Conservation (phyloP, 352 stramenopile genomes). For the Phytophthora pini region DNA sequence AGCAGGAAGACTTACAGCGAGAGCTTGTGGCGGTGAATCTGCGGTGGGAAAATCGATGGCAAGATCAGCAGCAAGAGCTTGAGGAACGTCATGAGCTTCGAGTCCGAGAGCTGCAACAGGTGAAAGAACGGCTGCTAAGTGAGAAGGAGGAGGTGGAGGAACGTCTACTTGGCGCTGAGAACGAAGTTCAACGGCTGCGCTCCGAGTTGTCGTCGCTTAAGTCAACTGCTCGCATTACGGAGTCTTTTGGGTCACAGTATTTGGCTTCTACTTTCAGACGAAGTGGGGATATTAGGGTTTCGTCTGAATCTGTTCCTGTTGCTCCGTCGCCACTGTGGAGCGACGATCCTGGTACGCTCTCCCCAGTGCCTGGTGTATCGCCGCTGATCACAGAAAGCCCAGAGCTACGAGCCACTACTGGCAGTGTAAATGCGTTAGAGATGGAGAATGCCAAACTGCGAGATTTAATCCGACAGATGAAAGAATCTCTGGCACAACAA, state of each 20-base stretch:
- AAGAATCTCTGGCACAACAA: constrained; percentile 66
- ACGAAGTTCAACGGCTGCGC: constrained; percentile 61
- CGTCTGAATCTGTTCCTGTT: constrained; percentile 12
- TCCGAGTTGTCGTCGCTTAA: constrained; percentile 58
- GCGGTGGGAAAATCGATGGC: constrained; percentile 74
- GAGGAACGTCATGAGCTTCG: constrained; percentile 51
- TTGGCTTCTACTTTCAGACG: constrained; percentile 12
- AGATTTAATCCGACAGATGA: constrained; percentile 84
- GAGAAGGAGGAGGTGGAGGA: constrained; percentile 74
- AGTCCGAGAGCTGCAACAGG: constrained; percentile 59
- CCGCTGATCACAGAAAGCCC: constrained; percentile 60
- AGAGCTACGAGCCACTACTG: constrained; percentile 5
- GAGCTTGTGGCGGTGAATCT: constrained; percentile 70
- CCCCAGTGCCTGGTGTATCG: constrained; percentile 54
- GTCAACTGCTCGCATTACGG: constrained; percentile 49
- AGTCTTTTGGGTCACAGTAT: constrained; percentile 54
- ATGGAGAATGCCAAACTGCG: constrained; percentile 68
- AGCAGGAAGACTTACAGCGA: constrained; percentile 67
- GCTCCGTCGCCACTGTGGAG: constrained; percentile 70
- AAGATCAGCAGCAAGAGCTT: constrained; percentile 68
- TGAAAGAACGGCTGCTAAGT: constrained; percentile 54
- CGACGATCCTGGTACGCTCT: constrained; percentile 68
- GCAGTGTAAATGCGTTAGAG: constrained; percentile 37
- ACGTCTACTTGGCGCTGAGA: constrained; percentile 62
- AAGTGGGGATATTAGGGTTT: constrained; percentile 20